Evolutionary conservation across 352 stramenopile genomes (phyloP).

Genomic region (Phytophthora multivora): DNA sequence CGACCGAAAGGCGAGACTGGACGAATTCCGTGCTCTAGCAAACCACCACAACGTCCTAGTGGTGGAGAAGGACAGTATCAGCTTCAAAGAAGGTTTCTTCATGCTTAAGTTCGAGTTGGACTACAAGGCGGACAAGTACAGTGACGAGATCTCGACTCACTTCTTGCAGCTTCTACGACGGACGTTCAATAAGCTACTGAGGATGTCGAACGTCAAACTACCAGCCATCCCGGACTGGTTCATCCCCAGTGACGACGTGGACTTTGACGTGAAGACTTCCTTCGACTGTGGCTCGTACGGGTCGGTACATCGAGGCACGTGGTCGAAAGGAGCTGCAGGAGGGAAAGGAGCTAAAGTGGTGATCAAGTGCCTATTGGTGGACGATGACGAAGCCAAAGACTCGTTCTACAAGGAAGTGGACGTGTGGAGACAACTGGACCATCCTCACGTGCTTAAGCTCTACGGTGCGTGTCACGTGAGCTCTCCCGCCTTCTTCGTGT

Average conservation of each 20-base stretch:
- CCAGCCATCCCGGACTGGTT: not conserved
- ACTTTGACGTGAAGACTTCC: not conserved
- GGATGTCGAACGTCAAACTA: not conserved
- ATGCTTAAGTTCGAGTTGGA: slow-evolving; percentile 12
- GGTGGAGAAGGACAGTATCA: not conserved
- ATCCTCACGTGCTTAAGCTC: slow-evolving; percentile 1
- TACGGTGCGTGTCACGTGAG: slow-evolving; percentile 8
- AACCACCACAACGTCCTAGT: not conserved
- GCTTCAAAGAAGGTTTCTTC: slow-evolving; percentile 4
- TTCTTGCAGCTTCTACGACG: not conserved
- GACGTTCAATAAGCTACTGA: not conserved
- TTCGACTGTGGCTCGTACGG: slow-evolving; percentile 4
- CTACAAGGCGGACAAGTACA: not conserved
- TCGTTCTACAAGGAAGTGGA: slow-evolving; percentile 8
- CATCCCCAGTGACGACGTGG: slow-evolving; percentile 2
- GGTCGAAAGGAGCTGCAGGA: not conserved
- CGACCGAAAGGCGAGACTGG: not conserved
- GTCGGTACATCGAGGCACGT: not conserved
- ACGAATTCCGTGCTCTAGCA: not conserved
- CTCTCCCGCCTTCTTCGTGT: slow-evolving; percentile 2
- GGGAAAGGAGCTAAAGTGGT: not conserved
- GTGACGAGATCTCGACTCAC: not conserved
- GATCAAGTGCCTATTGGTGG: slow-evolving; percentile 10
- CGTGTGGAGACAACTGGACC: not conserved
- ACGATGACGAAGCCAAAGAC: slow-evolving; percentile 3